Percentiles rank a stretch among this genome's conserved stretches.
Evolutionary conservation across 176 grass and related monocot species (phyloP).

Genomic region (Phyllostachys edulis): DNA sequence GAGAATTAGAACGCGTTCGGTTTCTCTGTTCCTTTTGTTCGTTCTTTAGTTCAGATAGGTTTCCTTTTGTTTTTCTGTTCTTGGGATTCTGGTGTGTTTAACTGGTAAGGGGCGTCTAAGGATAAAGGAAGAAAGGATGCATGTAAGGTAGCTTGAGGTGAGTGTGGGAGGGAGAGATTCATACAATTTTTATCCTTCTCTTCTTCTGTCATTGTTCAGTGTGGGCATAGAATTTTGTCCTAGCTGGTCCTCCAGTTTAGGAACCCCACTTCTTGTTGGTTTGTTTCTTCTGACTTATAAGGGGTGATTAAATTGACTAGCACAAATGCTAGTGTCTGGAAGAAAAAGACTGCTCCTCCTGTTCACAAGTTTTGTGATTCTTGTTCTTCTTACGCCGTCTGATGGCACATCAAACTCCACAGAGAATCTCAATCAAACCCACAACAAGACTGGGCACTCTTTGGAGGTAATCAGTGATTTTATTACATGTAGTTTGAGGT

Average conservation of each 20-base stretch:
- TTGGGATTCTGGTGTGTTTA: slow-evolving; percentile 9
- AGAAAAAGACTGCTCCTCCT: slow-evolving; percentile 30
- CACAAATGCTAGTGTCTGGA: slow-evolving; percentile 38
- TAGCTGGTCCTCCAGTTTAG: slow-evolving; percentile 2
- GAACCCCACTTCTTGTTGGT: background rate
- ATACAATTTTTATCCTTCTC: background rate
- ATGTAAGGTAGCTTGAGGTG: background rate
- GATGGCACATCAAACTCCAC: slow-evolving; percentile 32
- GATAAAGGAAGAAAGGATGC: background rate
- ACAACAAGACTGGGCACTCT: slow-evolving; percentile 34
- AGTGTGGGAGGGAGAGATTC: slow-evolving; percentile 9
- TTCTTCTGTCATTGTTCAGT: slow-evolving; percentile 13
- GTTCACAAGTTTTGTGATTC: slow-evolving; percentile 31
- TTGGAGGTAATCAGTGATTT: slow-evolving; percentile 55
- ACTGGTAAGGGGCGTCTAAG: background rate
- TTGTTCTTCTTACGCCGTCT: slow-evolving; percentile 26
- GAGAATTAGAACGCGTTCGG: background rate
- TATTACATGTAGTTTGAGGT: background rate
- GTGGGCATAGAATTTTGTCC: background rate
- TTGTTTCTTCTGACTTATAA: slow-evolving; percentile 15
- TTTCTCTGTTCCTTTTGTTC: background rate
- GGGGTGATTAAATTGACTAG: background rate
- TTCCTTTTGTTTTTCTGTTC: background rate
- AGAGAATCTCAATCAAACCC: slow-evolving; percentile 33
- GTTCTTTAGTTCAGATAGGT: background rate